These are phyloP conservation scores for Aspergillus ochraceus DNA, from an alignment of 2,329 filamentous ascomycete genomes.

Conservation along the genomic window DNA sequence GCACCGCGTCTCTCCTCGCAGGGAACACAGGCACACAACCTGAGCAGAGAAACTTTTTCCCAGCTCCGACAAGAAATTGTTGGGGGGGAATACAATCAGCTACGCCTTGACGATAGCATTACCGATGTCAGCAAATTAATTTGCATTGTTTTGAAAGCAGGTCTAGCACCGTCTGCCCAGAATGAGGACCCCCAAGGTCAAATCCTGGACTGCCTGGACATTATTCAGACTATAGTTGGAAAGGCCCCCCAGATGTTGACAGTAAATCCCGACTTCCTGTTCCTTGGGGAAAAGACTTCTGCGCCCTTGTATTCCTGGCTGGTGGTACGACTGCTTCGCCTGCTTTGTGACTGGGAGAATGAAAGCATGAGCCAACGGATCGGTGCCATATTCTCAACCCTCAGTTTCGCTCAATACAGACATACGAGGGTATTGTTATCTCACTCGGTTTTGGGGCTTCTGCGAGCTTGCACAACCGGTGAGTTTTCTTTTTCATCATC, in stretches of 20 bases:
- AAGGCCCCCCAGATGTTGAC: constrained; percentile 69
- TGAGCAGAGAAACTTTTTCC: constrained; percentile 72
- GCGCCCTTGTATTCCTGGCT: constrained; percentile 57
- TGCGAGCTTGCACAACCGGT: constrained; percentile 40
- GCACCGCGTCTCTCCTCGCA: constrained; percentile 75
- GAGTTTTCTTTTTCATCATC: constrained; percentile 15
- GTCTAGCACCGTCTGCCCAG: constrained; percentile 59
- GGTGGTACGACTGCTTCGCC: constrained; percentile 51
- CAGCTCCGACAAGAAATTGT: constrained; percentile 68
- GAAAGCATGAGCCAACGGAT: constrained; percentile 41
- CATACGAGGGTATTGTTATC: constrained; percentile 29
- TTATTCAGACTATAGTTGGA: constrained; percentile 71
- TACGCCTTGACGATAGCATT: constrained; percentile 62
- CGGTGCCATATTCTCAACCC: constrained; percentile 35
- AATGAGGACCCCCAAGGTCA: constrained; percentile 55
- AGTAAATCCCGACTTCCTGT: constrained; percentile 63
- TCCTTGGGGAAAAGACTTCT: constrained; percentile 49
- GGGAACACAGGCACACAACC: constrained; percentile 60
- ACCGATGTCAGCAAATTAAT: constrained; percentile 83
- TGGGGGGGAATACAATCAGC: constrained; percentile 44
- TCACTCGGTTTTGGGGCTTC: constrained; percentile 31
- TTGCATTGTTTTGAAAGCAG: constrained; percentile 77
- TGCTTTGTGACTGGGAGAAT: constrained; percentile 46
- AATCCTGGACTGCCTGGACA: constrained; percentile 69
- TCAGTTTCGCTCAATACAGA: constrained; percentile 35